Base-by-base conservation (phyloP, 305 asterid genomes). In the Fraxinus velutina region DNA sequence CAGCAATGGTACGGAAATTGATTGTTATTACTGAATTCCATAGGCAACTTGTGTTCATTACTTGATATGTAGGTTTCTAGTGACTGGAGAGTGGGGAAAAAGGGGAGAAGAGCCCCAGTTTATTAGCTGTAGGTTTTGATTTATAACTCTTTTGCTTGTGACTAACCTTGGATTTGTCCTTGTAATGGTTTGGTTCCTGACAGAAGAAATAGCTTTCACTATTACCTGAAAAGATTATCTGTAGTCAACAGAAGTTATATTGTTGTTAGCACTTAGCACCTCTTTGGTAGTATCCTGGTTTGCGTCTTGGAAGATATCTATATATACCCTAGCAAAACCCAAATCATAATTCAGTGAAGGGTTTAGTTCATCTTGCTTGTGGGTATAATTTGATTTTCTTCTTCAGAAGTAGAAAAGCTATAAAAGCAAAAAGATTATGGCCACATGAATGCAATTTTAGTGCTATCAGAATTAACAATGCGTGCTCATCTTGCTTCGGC, bases 1-100 rank as follows among this genome's bases (percentile, higher is more conserved):
- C 93, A 90, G 85, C 93, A 90, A 75, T 90, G 93, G 92, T 90
- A 89, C 73, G 91, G 22, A 37, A 5, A 9, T 74, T 21, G 33
- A 30, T 19, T 8, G 13, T 66, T 22, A n/a, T 37, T 70, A 29
- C 22, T n/a, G 42, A 30, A 12, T 30, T 70, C 75, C 32, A 21
- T 10, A 32, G 2, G 42, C 13, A 71, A 32, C 12, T 71, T 30
- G 44, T 66, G 50, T 73, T 72, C 29, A 19, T 72, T 30, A 17
- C 39, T 29, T 27, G 52, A 77, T 77, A 30, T 4, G 39, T 77
- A 19, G 44, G 42, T 70, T 29, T 70, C 75, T 15, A 70, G 75
- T 30, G 75, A 70, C 75, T 30, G 36, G 75, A 32, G 75, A 6
- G 44, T 36, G 13, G 30, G 68, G 70, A 3, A 21, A 60, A 60